Conservation (phyloP, 2,329 filamentous ascomycete genomes). For the Cercospora nicotianae region DNA sequence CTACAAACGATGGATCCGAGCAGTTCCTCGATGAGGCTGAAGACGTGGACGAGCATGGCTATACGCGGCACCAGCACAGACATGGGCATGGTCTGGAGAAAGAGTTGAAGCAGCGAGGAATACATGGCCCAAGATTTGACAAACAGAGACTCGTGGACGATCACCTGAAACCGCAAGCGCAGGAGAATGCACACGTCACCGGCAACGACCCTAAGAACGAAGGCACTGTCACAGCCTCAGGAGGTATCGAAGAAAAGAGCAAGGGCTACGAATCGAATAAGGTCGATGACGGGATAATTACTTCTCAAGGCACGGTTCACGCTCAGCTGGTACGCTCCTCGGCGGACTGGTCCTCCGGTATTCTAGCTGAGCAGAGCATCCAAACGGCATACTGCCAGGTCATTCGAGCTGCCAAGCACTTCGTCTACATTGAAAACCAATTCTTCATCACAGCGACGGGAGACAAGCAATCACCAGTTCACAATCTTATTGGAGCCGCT, state of each 20-base stretch:
- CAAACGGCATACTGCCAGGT: conserved; percentile 84
- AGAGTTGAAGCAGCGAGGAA: conserved; percentile 25
- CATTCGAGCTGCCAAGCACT: conserved; percentile 85
- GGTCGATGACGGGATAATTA: conserved; percentile 26
- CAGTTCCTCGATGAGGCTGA: conserved; percentile 35
- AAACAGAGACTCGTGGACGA: conserved; percentile 15
- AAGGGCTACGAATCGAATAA: conserved; percentile 31
- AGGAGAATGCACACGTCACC: conserved; percentile 37
- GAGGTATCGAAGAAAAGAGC: conserved; percentile 36
- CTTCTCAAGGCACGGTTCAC: conserved; percentile 68
- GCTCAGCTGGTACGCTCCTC: conserved; percentile 89
- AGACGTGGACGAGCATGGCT: conserved; percentile 37
- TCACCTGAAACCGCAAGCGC: conserved; percentile 20
- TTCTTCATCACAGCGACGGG: conserved; percentile 89
- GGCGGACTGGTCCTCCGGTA: conserved; percentile 90
- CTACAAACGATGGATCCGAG: conserved; percentile 22
- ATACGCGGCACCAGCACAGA: conserved; percentile 35
- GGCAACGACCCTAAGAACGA: conserved; percentile 38
- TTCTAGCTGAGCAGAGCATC: conserved; percentile 79
- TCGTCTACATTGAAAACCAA: conserved; percentile 96
- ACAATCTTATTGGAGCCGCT: conserved; percentile 82
- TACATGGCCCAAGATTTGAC: conserved; percentile 23
- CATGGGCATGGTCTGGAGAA: conserved; percentile 34
- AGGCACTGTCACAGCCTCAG: conserved; percentile 36
- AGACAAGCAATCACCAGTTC: conserved; percentile 78